A percentile compares a stretch with the other conserved stretches of the same genome.
Conservation (phyloP, 2,329 filamentous ascomycete species). For the Nemania sp. region DNA sequence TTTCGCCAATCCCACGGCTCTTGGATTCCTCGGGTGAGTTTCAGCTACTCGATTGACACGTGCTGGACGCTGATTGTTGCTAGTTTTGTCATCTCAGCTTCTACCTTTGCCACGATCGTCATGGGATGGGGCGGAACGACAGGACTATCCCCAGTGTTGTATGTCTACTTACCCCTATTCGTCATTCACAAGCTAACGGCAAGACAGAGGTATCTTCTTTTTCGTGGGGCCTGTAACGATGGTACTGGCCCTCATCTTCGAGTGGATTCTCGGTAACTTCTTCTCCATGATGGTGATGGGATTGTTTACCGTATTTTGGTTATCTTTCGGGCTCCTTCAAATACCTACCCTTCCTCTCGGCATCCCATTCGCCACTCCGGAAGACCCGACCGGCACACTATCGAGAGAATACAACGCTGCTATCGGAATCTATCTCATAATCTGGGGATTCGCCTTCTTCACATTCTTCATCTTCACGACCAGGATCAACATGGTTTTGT, state of each 20-base stretch:
- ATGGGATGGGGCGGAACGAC: slow-evolving; percentile 46
- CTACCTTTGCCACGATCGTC: slow-evolving; percentile 43
- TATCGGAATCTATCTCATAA: slow-evolving; percentile 54
- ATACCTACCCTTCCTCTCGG: slow-evolving; percentile 54
- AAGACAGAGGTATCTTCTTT: slow-evolving; percentile 45
- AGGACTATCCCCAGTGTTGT: slow-evolving; percentile 43
- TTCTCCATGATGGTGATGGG: slow-evolving; percentile 58
- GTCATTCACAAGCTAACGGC: slow-evolving; percentile 1
- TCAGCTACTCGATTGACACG: not conserved
- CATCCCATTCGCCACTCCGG: slow-evolving; percentile 47
- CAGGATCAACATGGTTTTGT: slow-evolving; percentile 55
- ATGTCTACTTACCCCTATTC: slow-evolving; percentile 23
- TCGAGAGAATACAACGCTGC: slow-evolving; percentile 54
- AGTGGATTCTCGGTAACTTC: slow-evolving; percentile 58
- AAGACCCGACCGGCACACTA: slow-evolving; percentile 49
- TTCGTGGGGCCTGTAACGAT: slow-evolving; percentile 53
- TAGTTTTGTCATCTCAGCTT: slow-evolving; percentile 46
- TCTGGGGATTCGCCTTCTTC: slow-evolving; percentile 57
- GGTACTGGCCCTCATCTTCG: slow-evolving; percentile 54
- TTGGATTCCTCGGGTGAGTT: slow-evolving; percentile 45
- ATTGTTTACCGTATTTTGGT: slow-evolving; percentile 55
- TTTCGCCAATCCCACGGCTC: slow-evolving; percentile 45
- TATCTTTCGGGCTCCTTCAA: slow-evolving; percentile 57
- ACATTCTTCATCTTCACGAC: slow-evolving; percentile 57
- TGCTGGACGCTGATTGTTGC: not conserved